Evolutionary conservation across 345 rosid genomes (phyloP).

Genomic region (Eucalyptus albens): DNA sequence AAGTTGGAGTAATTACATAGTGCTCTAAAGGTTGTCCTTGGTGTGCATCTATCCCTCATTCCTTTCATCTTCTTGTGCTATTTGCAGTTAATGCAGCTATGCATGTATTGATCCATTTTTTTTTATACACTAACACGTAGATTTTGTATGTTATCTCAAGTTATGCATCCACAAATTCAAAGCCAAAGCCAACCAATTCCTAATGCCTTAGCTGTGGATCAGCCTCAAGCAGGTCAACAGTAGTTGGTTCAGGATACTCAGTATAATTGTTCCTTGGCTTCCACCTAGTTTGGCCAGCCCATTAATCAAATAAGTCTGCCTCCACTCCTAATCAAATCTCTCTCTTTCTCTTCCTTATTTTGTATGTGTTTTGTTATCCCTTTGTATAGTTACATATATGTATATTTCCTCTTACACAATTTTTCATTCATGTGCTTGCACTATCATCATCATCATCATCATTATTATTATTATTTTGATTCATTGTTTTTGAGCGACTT

Average conservation of each 20-base stretch:
- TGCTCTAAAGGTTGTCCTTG: background rate
- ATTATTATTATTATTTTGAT: too few relatives aligned
- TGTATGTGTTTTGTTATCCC: too few relatives aligned
- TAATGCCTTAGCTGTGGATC: conserved; percentile 37
- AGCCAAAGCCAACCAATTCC: conserved; percentile 51
- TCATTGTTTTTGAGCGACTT: background rate
- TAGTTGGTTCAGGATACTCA: conserved; percentile 46
- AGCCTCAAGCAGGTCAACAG: conserved; percentile 55
- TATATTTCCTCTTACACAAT: too few relatives aligned
- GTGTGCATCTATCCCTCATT: background rate
- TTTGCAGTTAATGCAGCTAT: background rate
- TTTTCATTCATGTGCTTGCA: too few relatives aligned
- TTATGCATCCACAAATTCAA: conserved; percentile 32
- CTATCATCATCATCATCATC: too few relatives aligned
- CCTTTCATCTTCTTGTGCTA: background rate
- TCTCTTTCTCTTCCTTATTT: background rate
- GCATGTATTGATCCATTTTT: background rate
- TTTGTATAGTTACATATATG: too few relatives aligned
- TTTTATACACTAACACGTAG: background rate
- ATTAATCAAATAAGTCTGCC: background rate
- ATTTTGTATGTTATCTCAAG: conserved; percentile 7
- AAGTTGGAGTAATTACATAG: background rate
- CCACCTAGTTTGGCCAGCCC: conserved; percentile 4
- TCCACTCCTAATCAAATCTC: background rate
- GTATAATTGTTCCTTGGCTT: conserved; percentile 33